Evolutionary conservation across 2,329 filamentous ascomycete species (phyloP).

Genomic region (Aspergillus niger): DNA sequence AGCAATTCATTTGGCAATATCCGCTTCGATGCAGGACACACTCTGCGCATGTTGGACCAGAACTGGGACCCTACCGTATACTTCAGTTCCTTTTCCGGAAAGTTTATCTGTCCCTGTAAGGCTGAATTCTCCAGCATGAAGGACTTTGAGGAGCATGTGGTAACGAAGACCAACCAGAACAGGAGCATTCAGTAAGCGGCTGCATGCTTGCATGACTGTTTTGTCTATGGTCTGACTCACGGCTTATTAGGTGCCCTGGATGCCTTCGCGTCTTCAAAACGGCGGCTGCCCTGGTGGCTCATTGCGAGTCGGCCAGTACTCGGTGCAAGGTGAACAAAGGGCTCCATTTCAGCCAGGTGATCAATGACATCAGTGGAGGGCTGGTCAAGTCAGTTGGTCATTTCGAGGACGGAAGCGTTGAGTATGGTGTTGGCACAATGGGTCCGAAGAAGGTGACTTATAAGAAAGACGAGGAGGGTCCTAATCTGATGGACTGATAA

Average conservation of each 20-base stretch:
- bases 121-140: conserved; percentile 25
- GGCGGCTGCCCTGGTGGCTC: conserved; percentile 41
- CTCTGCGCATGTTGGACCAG: conserved; percentile 16
- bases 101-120: conserved; percentile 41
- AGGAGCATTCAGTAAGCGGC: conserved; percentile 23
- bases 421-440: conserved; percentile 31
- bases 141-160: conserved; percentile 39
- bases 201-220: neutral
- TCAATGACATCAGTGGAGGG: conserved; percentile 44
- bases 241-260: conserved; percentile 36
- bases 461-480: conserved; percentile 10
- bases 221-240: conserved; percentile 6
- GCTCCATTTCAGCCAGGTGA: conserved; percentile 33
- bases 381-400: conserved; percentile 37
- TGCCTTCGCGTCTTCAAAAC: conserved; percentile 44
- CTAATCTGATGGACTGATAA: neutral
- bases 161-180: conserved; percentile 20
- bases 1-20: neutral
- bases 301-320: conserved; percentile 41
- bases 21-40: conserved; percentile 12
- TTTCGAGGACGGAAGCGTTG: conserved; percentile 37
- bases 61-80: conserved; percentile 35
- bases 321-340: conserved; percentile 39
- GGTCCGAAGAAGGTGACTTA: conserved; percentile 16
- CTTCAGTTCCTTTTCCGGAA: conserved; percentile 31